Conservation (phyloP, 1,284 basidiomycete species). For the Papiliotrema laurentii region DNA sequence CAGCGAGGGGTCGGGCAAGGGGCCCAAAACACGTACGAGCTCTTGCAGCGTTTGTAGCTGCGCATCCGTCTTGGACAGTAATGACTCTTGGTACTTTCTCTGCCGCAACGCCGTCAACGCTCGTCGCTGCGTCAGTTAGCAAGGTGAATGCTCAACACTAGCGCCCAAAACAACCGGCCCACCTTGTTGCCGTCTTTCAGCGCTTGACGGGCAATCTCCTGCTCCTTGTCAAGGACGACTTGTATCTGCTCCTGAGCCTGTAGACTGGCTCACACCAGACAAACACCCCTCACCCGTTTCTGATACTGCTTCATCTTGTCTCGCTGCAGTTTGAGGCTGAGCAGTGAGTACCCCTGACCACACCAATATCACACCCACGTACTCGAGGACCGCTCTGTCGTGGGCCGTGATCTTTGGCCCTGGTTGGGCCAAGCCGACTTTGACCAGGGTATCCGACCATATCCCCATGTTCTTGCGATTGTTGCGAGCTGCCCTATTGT, state of each 20-base stretch:
- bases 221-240: slow-evolving; percentile 76
- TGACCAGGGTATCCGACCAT: slow-evolving; percentile 35
- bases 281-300: slow-evolving; percentile 64
- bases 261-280: no score
- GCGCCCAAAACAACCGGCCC: neutral
- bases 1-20: neutral
- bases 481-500: neutral
- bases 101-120: slow-evolving; percentile 80
- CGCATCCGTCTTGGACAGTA: slow-evolving; percentile 80
- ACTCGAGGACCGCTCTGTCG: slow-evolving; percentile 93
- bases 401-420: slow-evolving; percentile 85
- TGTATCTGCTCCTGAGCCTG: slow-evolving; percentile 62
- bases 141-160: no score
- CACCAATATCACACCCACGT: slow-evolving; percentile 34
- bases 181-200: slow-evolving; percentile 78
- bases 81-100: slow-evolving; percentile 87
- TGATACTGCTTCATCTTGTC: slow-evolving; percentile 95
- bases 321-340: slow-evolving; percentile 84
- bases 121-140: slow-evolving; percentile 46
- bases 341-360: slow-evolving; percentile 18
- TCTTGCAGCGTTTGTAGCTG: slow-evolving; percentile 88
- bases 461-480: slow-evolving; percentile 30
- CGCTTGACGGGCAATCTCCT: slow-evolving; percentile 79
- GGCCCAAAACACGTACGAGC: slow-evolving; percentile 63
- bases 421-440: slow-evolving; percentile 59